phyloP scores from a whole-genome alignment of 2,329 filamentous ascomycete genomes.

The Aspergillus ustus region DNA sequence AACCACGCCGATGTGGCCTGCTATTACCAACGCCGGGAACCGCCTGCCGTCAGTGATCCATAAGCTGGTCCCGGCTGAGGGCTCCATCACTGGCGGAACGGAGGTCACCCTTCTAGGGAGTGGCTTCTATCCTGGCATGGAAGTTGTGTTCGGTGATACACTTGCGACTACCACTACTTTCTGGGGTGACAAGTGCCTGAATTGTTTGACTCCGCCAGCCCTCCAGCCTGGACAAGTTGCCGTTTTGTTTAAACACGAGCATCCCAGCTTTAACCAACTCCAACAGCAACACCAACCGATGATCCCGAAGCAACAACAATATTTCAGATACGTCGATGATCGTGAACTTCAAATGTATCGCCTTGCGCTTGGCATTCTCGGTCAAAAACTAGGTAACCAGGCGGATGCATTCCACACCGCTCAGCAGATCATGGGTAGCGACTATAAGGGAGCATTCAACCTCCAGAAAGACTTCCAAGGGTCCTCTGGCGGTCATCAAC shows the following conservation, averaged over 20 bases:
- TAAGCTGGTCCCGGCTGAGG: slow-evolving; percentile 82
- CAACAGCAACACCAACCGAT: slow-evolving; percentile 49
- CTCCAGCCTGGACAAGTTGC: slow-evolving; percentile 69
- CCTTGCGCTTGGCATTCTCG: slow-evolving; percentile 49
- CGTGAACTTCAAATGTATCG: slow-evolving; percentile 54
- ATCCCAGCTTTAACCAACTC: slow-evolving; percentile 53
- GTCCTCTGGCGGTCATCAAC: slow-evolving; percentile 51
- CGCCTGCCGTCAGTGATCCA: slow-evolving; percentile 69
- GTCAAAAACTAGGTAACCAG: slow-evolving; percentile 52
- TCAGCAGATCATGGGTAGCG: slow-evolving; percentile 53
- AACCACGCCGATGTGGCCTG: slow-evolving; percentile 57
- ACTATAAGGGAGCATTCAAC: slow-evolving; percentile 54
- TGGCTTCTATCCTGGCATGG: slow-evolving; percentile 76
- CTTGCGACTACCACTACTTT: slow-evolving; percentile 74
- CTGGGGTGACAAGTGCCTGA: slow-evolving; percentile 79
- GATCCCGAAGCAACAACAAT: slow-evolving; percentile 54
- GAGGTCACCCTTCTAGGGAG: slow-evolving; percentile 85
- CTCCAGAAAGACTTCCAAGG: slow-evolving; percentile 48
- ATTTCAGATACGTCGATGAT: slow-evolving; percentile 71
- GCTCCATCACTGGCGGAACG: slow-evolving; percentile 79
- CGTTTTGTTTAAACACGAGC: slow-evolving; percentile 68
- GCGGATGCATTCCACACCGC: slow-evolving; percentile 54
- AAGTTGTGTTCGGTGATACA: slow-evolving; percentile 81
- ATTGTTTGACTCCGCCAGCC: slow-evolving; percentile 76
- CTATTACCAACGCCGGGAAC: slow-evolving; percentile 56